Base-by-base conservation (phyloP, 805 yeast genomes). In the Kazachstania martiniae region DNA sequence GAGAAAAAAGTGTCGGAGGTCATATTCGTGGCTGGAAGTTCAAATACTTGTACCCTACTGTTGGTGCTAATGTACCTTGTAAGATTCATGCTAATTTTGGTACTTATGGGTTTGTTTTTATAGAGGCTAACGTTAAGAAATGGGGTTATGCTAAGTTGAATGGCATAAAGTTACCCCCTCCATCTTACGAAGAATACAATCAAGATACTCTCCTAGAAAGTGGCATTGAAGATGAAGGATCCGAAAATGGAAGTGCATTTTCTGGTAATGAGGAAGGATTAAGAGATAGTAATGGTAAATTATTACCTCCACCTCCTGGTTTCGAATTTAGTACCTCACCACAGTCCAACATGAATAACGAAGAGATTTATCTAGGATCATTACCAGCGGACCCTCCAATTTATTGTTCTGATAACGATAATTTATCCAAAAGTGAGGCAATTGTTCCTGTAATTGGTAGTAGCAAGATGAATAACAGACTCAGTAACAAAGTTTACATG, bases 101-200 rank as follows among this genome's bases (percentile, higher is more conserved):
- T 13, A 89, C 83, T 45, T 66, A 75, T 36, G 96, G 95, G 2
- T 86, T 72, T 58, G 95, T 87, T 2, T 85, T 71, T 50, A 83
- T 87, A 30, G 95, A 87, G 51, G 95, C 84, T 2, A 85, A 86
- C 51, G 94, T 87, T 24, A 86, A 86, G 53, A 85, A 82, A 53
- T 86, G 95, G 95, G 94, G 95, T 5, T 78, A 80, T 47, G 95
- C 94, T n/a, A 89, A 91, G 3, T 66, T 79, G 25, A 82, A 78
- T 43, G 98, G 97, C 1, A 71, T 68, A 30, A 79, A 86, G 37
- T 79, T 93, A 3, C 94, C 97, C 4, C 95, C 97, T 3, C 98
- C 98, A 1, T 78, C 91, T 8, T 89, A 89, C 58, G 82, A 83
- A 30, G 73, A 77, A 36, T 86, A 77, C 47, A 74, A 72, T 28